A percentile compares a stretch with the other conserved stretches of the same genome.
Evolutionary conservation across 441 rosid genomes (phyloP).

Genomic region (Brassica balearica): DNA sequence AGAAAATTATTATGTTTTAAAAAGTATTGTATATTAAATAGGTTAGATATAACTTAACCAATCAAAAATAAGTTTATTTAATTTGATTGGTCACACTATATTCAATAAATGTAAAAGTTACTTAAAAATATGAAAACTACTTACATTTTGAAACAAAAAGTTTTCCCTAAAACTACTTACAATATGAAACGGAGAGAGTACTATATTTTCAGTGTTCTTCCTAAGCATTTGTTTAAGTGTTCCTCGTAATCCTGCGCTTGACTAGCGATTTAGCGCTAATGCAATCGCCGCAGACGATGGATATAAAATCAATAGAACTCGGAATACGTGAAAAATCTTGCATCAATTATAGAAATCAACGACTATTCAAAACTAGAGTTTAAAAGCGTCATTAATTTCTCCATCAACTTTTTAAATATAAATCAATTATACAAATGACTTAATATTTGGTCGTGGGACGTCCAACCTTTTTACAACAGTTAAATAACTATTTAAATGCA

Average conservation of each 20-base stretch:
- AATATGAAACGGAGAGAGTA: too few species aligned
- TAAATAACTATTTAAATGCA: conserved; percentile 22
- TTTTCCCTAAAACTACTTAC: too few species aligned
- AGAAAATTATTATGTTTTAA: too few species aligned
- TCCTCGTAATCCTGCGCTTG: not conserved
- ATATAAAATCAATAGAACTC: not conserved
- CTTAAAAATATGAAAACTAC: too few species aligned
- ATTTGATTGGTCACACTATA: too few species aligned
- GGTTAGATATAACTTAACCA: too few species aligned
- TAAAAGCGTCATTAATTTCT: not conserved
- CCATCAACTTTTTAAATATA: not conserved
- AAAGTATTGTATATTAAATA: too few species aligned
- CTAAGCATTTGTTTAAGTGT: not conserved
- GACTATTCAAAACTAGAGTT: conserved; percentile 22
- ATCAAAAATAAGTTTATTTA: too few species aligned
- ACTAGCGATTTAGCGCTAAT: not conserved
- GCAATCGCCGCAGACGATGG: conserved; percentile 7
- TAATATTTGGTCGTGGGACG: conserved; percentile 18
- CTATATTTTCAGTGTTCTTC: not conserved
- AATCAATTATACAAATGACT: not conserved
- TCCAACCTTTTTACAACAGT: not conserved
- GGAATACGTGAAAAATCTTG: not conserved
- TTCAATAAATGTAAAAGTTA: too few species aligned
- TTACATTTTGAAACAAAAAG: too few species aligned
- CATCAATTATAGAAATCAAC: not conserved